phyloP scores from a whole-genome alignment of 2,329 filamentous ascomycete species.

The Lachnellula cervina region DNA sequence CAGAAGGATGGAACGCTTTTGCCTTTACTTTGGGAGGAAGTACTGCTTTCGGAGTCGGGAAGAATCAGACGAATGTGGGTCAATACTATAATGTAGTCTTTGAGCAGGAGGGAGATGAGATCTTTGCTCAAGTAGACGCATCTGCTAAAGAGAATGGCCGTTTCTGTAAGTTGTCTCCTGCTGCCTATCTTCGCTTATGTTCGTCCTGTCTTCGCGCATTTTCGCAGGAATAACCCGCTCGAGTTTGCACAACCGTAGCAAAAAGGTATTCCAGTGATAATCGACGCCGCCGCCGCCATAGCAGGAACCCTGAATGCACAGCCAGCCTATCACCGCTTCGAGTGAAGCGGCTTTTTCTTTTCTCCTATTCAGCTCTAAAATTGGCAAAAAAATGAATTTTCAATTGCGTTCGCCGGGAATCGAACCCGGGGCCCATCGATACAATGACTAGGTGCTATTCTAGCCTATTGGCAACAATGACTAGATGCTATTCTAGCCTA shows the following conservation, averaged over 20 bases:
- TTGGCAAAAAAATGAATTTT: not conserved
- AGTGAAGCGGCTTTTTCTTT: not conserved
- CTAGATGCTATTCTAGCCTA: not conserved
- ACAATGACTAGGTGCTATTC: not conserved
- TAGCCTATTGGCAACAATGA: too few relatives aligned
- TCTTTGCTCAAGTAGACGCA: conserved; percentile 65
- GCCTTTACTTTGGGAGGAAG: conserved; percentile 77
- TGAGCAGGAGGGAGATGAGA: conserved; percentile 68
- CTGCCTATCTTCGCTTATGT: not conserved
- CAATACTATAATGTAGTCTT: conserved; percentile 90
- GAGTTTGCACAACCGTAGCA: too few relatives aligned
- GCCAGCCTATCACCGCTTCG: not conserved
- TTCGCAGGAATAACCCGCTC: too few relatives aligned
- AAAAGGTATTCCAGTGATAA: too few relatives aligned
- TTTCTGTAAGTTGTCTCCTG: conserved; percentile 34
- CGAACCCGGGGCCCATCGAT: conserved; percentile 30
- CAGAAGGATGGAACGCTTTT: conserved; percentile 83
- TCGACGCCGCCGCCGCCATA: too few relatives aligned
- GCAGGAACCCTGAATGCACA: too few relatives aligned
- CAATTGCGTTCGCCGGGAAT: conserved; percentile 27
- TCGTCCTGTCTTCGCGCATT: too few relatives aligned
- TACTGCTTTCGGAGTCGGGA: conserved; percentile 54
- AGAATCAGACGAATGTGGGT: conserved; percentile 48
- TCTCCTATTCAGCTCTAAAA: not conserved
- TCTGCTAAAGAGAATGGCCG: conserved; percentile 50